Evolutionary conservation across 2,329 filamentous ascomycete genomes (phyloP).

Genomic region (Xylariaceae sp.): DNA sequence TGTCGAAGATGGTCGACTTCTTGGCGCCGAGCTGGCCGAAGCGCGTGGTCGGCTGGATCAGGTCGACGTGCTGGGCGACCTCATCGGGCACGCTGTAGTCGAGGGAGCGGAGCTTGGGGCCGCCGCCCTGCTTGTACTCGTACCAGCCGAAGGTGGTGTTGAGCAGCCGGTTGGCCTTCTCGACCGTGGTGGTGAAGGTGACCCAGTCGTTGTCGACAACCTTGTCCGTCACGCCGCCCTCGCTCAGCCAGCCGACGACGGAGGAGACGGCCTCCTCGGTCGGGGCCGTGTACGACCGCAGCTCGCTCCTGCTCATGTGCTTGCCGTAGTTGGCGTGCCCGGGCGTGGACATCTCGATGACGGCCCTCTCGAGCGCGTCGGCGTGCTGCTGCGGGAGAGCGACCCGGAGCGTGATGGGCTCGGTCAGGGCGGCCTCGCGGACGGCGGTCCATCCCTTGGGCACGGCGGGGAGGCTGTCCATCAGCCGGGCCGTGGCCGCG

Average conservation of each 20-base stretch:
- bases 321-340: slow-evolving; percentile 41
- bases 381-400: slow-evolving; percentile 26
- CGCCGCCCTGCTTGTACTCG: slow-evolving; percentile 36
- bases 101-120: slow-evolving; percentile 35
- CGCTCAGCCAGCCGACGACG: slow-evolving; percentile 41
- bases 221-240: slow-evolving; percentile 32
- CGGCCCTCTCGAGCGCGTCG: slow-evolving; percentile 37
- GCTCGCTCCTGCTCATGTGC: slow-evolving; percentile 43
- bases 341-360: slow-evolving; percentile 46
- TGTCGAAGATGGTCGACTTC: slow-evolving; percentile 28
- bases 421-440: slow-evolving; percentile 20
- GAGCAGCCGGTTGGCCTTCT: slow-evolving; percentile 40
- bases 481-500: slow-evolving; percentile 26
- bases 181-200: slow-evolving; percentile 37
- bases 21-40: slow-evolving; percentile 38
- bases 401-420: slow-evolving; percentile 22
- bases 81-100: slow-evolving; percentile 33
- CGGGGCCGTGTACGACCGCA: slow-evolving; percentile 44
- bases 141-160: slow-evolving; percentile 40
- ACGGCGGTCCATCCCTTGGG: slow-evolving; percentile 26
- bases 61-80: slow-evolving; percentile 35
- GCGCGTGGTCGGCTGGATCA: slow-evolving; percentile 47
- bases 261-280: slow-evolving; percentile 33
- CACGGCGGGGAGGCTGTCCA: slow-evolving; percentile 24
- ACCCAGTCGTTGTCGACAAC: slow-evolving; percentile 38